These are phyloP conservation scores for Sherardia arvensis DNA, from an alignment of 257 asterid species.

Conservation along the genomic window DNA sequence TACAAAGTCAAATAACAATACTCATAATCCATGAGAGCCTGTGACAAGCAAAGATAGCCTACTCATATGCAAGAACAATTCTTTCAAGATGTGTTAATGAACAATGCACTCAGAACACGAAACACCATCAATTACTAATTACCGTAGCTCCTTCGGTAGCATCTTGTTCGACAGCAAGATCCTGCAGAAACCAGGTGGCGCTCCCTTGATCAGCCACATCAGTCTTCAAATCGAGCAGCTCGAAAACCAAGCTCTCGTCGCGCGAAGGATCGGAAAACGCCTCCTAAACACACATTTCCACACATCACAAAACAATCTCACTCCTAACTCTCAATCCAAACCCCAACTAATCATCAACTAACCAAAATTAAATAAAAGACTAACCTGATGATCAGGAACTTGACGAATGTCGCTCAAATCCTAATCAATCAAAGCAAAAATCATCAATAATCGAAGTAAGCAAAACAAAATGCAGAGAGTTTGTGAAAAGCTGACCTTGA, in stretches of 20 bases:
- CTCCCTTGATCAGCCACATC: slow-evolving; percentile 77
- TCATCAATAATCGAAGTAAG: background rate
- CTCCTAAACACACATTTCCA: slow-evolving; percentile 30
- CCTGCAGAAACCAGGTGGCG: slow-evolving; percentile 90
- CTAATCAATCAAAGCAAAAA: slow-evolving; percentile 16
- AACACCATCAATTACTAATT: slow-evolving; percentile 20
- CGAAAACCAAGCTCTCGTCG: slow-evolving; percentile 87
- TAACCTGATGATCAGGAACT: slow-evolving; percentile 96
- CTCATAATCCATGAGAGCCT: background rate
- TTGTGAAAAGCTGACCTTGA: slow-evolving; percentile 37
- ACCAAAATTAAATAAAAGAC: slow-evolving; percentile 2
- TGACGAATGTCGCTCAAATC: slow-evolving; percentile 77
- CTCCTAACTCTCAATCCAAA: background rate
- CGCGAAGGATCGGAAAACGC: slow-evolving; percentile 74
- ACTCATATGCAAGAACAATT: background rate
- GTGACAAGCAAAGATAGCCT: background rate
- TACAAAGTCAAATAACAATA: background rate
- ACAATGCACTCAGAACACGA: background rate
- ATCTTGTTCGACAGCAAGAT: slow-evolving; percentile 88
- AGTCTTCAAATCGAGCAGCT: slow-evolving; percentile 67
- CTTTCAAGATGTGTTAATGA: background rate
- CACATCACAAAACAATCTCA: background rate
- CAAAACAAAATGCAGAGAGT: background rate
- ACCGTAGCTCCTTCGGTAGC: slow-evolving; percentile 80
- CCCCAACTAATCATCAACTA: background rate